Evolutionary conservation across 257 asterid genomes (phyloP).

Genomic region (Hygrophila difformis): DNA sequence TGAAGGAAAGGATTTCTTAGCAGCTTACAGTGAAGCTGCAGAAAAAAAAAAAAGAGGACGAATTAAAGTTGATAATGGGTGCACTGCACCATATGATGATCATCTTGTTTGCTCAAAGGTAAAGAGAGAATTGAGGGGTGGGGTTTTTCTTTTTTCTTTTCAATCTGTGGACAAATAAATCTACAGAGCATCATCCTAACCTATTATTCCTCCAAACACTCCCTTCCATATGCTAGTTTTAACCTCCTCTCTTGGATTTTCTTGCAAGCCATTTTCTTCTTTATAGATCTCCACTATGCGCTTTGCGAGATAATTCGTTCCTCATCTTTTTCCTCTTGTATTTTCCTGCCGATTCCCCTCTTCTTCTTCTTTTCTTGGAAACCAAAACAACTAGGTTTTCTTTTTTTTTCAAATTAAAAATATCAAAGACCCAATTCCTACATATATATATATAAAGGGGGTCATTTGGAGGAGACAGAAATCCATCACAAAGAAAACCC

Average conservation of each 20-base stretch:
- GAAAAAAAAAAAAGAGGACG: not conserved
- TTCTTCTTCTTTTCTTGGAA: constrained; percentile 14
- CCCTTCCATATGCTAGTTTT: constrained; percentile 57
- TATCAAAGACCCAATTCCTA: not conserved
- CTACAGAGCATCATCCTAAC: constrained; percentile 33
- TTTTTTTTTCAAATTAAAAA: not conserved
- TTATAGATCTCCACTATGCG: constrained; percentile 29
- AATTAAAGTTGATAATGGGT: constrained; percentile 22
- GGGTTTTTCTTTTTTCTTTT: too few relatives aligned
- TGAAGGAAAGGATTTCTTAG: not conserved
- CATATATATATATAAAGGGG: constrained; percentile 2
- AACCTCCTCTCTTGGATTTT: constrained; percentile 40
- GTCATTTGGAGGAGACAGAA: not conserved
- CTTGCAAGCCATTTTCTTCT: constrained; percentile 28
- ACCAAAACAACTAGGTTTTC: too few relatives aligned
- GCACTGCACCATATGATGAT: not conserved
- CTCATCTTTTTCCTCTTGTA: constrained; percentile 50
- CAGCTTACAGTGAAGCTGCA: not conserved
- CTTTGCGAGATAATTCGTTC: constrained; percentile 43
- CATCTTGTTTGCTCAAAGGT: not conserved
- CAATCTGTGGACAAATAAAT: too few relatives aligned
- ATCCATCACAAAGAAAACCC: too few relatives aligned
- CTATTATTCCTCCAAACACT: constrained; percentile 68
- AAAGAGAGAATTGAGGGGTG: constrained; percentile 23
- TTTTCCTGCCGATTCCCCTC: constrained; percentile 43